Evolutionary conservation across 345 rosid genomes (phyloP), one percentile per base, ranked within the genome.

Genomic region (Cardamine occulta): DNA sequence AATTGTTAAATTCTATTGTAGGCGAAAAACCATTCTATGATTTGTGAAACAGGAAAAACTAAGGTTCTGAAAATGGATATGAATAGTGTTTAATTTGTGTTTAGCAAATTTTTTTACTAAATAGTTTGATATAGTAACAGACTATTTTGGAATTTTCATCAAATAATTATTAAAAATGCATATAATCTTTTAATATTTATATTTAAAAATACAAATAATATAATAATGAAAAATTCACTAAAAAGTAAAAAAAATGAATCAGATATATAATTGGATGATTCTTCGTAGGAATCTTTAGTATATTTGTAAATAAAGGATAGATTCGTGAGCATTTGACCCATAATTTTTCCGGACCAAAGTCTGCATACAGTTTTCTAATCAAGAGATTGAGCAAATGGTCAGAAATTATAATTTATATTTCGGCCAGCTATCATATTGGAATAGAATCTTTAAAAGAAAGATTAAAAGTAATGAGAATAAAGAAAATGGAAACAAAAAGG

Each of bases 401-500:
- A 48, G 56, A 45, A 57, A 48, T 49, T 65, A 13, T 65, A 31
- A 49, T 32, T 37, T 24, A 26, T n/a, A 57, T 59, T 28, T 48
- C 8, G 14, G 72, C 19, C 66, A 58, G 32, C 54, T 72, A 39
- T 64, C 29, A 72, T 48, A 55, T 24, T 55, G 18, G 11, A 47
- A 72, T 66, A 58, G 73, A 78, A 78, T 57, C 63, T 65, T 28
- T 8, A 28, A 72, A 77, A 72, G 66, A 71, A 14, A 63, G 37
- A 77, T 1, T 5, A 63, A 73, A 71, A 72, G 73, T 40, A 40
- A 5, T 7, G 21, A 19, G 73, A 32, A 72, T 65, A 78, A 48
- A 71, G 21, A 29, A 77, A 71, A 77, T 71, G 76, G 18, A 45
- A 76, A 68, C 69, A 68, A 61, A 76, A 76, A 76, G 70, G 47